Evolutionary conservation across 164 flowering plant species (phyloP), one percentile per base, ranked within the genome.

Genomic region (Vitis labrusca): DNA sequence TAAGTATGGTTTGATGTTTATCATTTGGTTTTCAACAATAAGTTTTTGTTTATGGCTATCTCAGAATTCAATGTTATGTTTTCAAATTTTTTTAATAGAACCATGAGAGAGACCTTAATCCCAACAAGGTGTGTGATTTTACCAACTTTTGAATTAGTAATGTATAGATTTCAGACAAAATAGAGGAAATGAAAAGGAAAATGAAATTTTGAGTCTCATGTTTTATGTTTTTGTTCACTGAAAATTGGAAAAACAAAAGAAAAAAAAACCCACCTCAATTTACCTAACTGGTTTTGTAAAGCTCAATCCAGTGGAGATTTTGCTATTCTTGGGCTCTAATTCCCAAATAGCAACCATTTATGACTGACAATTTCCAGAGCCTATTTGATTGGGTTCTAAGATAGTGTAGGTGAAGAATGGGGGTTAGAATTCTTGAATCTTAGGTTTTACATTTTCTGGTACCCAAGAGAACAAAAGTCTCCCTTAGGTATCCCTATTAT

Each of bases 61-160:
- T 12, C 5, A 11, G n/a, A 14, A 52, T 62, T 30, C 44, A 32
- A 6, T 44, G 56, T 23, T 23, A 23, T 23, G 23, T 30, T 0
- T 50, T 23, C 19, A 49, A 47, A 15, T 2, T 65, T 58, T 58
- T 66, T 52, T 16, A 69, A 70, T 32, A 62, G 53, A 48, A 56
- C 52, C 54, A 63, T 60, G 50, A 68, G 47, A 50, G 71, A 69
- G 37, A 55, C 68, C 50, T 11, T 29, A 5, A 56, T 64, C 27
- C 32, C 50, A 4, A 11, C 65, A 3, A 71, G 78, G 80, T 74
- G 64, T 50, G 59, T 50, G 44, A 11, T 56, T 10, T 30, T 67
- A 6, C 15, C 10, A 8, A 44, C 11, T 16, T 16, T 48, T 47
- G 49, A 37, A 9, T 63, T 2, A 16, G 17, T 15, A 9, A 47